Percentiles rank a stretch among this genome's conserved stretches.
Evolutionary conservation across 1,139 yeast genomes (phyloP).

Genomic region (Tardiomyces blankii): DNA sequence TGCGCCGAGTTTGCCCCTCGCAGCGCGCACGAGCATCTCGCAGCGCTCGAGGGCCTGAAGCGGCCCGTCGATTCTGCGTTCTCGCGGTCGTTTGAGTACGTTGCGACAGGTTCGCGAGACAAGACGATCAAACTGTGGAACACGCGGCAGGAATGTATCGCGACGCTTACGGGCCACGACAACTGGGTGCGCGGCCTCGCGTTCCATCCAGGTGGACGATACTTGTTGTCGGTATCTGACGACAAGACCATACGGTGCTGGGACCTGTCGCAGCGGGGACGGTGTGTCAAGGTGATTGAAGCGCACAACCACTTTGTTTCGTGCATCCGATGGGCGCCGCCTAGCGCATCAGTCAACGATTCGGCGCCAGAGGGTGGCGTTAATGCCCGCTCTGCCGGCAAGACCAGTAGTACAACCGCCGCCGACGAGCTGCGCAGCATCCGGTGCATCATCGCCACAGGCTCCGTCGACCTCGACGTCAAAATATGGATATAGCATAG

Average conservation of each 20-base stretch:
- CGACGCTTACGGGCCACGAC: slow-evolving; percentile 57
- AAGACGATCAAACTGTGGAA: slow-evolving; percentile 69
- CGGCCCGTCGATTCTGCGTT: slow-evolving; percentile 15
- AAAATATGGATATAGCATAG: slow-evolving; percentile 51
- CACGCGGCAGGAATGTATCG: slow-evolving; percentile 52
- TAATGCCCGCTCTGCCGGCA: neutral
- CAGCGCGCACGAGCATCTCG: slow-evolving; percentile 38
- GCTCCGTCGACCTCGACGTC: slow-evolving; percentile 73
- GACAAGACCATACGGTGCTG: slow-evolving; percentile 70
- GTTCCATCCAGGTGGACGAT: slow-evolving; percentile 69
- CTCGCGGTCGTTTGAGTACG: slow-evolving; percentile 22
- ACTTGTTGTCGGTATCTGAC: slow-evolving; percentile 57
- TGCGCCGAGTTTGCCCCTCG: slow-evolving; percentile 57
- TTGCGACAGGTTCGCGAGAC: slow-evolving; percentile 78
- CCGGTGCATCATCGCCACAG: slow-evolving; percentile 51
- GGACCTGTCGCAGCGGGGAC: slow-evolving; percentile 53
- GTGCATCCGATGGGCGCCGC: slow-evolving; percentile 46
- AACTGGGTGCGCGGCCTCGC: slow-evolving; percentile 74
- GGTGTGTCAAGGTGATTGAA: slow-evolving; percentile 40
- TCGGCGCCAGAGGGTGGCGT: slow-evolving; percentile 1
- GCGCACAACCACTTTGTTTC: slow-evolving; percentile 73
- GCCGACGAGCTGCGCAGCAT: slow-evolving; percentile 10
- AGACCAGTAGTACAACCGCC: neutral
- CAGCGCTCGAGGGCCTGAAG: slow-evolving; percentile 31
- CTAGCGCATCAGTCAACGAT: slow-evolving; percentile 10